Base-by-base conservation (phyloP, 768 basidiomycete genomes). In the Boletus sp. region DNA sequence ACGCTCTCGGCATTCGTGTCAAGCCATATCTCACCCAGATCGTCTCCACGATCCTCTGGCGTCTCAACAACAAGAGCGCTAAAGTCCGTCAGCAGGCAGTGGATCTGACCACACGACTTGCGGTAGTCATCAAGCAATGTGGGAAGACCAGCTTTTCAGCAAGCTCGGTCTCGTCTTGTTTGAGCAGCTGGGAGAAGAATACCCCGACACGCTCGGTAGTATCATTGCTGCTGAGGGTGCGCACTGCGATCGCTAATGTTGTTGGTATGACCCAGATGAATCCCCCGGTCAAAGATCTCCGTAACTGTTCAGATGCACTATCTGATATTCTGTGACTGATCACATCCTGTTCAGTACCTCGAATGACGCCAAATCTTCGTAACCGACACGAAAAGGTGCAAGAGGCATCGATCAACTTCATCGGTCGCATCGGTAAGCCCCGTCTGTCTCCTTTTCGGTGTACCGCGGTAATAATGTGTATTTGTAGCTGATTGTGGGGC, bases 211-310 rank as follows among this genome's bases (percentile, higher is more conserved):
- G 1, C 83, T 99, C 35, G 97, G 97, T 71, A 98, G 96, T 78
- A 96, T 99, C 74, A 99, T 98, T 73, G 95, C 96, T 47, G 97
- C 97, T 44, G 93, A 94, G 67, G 96, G 94, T n/a, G n/a, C n/a
- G n/a, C n/a, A n/a, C n/a, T 61, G 97, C 97, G 47, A 98, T 99
- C 67, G 97, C 97, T 62, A 98, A 98, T 66, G 97, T 98, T 48
- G 97, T 99, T 60, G 97, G 97, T 75, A 99, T 98, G 97, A 97
- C 97, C 10, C 94, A 98, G 73, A 99, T 99, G 97, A 98, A 97
- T 71, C 97, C 97, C 14, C 97, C 97, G 0, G 95, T 99, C 29
- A 99, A 99, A 74, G 97, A 99, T 82, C 86, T 99, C 56, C 71
- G 95, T 97, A 73, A 84, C 94, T 87, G 11, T 51, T 57, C 41